Base-by-base conservation (phyloP, 257 asterid genomes). In the Scutellaria baicalensis region DNA sequence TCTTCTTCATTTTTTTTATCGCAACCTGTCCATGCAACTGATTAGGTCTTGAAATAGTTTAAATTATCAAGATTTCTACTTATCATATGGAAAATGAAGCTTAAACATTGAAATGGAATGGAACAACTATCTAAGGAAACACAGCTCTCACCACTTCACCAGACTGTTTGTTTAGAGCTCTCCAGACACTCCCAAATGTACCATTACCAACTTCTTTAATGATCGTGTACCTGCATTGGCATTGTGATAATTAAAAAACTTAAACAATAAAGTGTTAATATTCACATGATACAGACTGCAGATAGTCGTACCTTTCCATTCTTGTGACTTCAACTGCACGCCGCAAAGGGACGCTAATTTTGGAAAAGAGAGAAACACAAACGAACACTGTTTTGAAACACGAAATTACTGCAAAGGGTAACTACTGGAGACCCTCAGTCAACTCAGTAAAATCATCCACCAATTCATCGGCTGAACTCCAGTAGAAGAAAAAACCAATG, bases 201-300 rank as follows among this genome's bases (percentile, higher is more conserved):
- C 98, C 98, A 87, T 78, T 87, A 71, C 97, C 98, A 73, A 90
- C 98, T 82, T 93, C 98, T 75, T 85, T 83, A 76, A 93, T 88
- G 64, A 88, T 78, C 63, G 80, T 85, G 76, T 85, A 93, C 87
- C 97, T 91, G 81, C 68, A 80, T 23, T 6, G 57, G 13, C 23
- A 63, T 64, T 31, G 31, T 0, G 51, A 69, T 63, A 21, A 54
- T 60, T 14, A 50, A 70, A 58, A 40, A 61, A 66, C 62, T 42
- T 42, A 51, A 3, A 73, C 39, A 36, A 7, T 13, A 1, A 50
- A 59, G 4, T 31, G 38, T 1, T 12, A 36, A 33, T 55, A 43
- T 42, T 39, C 31, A 58, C 51, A 47, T 5, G 73, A 68, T 66
- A 14, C 16, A 57, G 60, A 59, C 21, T 6, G 17, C 59, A 74